Evolutionary conservation across 2,329 filamentous ascomycete genomes (phyloP).

Genomic region (Trematosphaeria pertusa): DNA sequence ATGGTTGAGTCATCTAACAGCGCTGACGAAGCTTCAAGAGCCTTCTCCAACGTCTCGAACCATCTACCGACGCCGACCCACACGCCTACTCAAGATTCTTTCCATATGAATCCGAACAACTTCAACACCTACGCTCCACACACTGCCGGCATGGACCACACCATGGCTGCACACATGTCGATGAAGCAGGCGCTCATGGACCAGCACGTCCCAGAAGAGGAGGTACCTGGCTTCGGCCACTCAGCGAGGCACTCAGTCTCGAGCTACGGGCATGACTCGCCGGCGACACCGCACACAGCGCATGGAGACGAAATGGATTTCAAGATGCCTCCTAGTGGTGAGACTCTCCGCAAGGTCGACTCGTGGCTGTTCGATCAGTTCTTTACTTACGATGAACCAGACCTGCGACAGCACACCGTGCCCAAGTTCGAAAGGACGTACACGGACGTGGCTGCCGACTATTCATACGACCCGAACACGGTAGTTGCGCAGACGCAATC

Average conservation of each 20-base stretch:
- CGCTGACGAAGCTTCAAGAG: conserved; percentile 48
- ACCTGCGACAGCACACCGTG: conserved; percentile 54
- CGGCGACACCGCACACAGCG: conserved; percentile 65
- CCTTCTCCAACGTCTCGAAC: conserved; percentile 52
- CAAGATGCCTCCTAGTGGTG: conserved; percentile 62
- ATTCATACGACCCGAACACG: conserved; percentile 79
- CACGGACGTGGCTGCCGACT: conserved; percentile 84
- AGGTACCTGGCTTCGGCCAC: conserved; percentile 59
- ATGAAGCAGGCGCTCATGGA: conserved; percentile 67
- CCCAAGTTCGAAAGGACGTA: conserved; percentile 87
- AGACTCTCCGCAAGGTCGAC: conserved; percentile 51
- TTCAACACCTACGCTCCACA: conserved; percentile 56
- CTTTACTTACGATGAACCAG: conserved; percentile 71
- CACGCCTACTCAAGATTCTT: conserved; percentile 60
- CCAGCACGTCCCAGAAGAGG: conserved; percentile 56
- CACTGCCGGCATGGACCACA: conserved; percentile 50
- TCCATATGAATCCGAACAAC: conserved; percentile 50
- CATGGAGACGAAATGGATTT: conserved; percentile 61
- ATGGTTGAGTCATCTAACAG: conserved; percentile 41
- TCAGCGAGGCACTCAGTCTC: conserved; percentile 66
- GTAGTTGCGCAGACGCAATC: conserved; percentile 56
- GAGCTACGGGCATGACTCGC: conserved; percentile 66
- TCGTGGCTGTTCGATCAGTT: conserved; percentile 64
- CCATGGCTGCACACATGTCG: conserved; percentile 62
- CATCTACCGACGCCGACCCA: conserved; percentile 63